These are phyloP conservation scores for Nicotiana rustica DNA, from an alignment of 305 asterid genomes.

Conservation along the genomic window DNA sequence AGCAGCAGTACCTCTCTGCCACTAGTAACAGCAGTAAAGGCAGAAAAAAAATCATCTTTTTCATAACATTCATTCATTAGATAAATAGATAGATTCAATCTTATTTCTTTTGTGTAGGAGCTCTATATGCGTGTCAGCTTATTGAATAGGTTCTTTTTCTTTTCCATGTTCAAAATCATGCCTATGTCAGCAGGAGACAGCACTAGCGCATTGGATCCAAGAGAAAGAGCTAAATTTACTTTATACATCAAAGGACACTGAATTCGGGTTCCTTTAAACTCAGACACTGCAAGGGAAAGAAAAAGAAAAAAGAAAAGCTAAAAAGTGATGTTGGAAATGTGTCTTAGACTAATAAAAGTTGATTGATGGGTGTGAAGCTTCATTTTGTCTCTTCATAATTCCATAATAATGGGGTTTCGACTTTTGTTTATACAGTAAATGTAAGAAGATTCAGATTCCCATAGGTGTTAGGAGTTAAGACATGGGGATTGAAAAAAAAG, in stretches of 20 bases:
- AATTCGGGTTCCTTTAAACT: constrained; percentile 44
- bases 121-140: constrained; percentile 19
- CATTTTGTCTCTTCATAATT: constrained; percentile 58
- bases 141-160: constrained; percentile 24
- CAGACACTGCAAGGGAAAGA: constrained; percentile 40
- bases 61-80: constrained; percentile 32
- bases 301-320: constrained; percentile 41
- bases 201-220: constrained; percentile 36
- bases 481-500: constrained; percentile 25
- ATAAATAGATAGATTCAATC: constrained; percentile 31
- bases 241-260: constrained; percentile 47
- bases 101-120: neutral
- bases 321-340: constrained; percentile 28
- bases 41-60: constrained; percentile 44
- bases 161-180: constrained; percentile 34
- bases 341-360: constrained; percentile 22
- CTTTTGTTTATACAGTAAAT: constrained; percentile 30
- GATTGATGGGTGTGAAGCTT: constrained; percentile 31
- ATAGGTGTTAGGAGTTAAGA: constrained; percentile 13
- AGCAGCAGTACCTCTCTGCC: constrained; percentile 34
- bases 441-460: constrained; percentile 32
- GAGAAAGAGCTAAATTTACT: constrained; percentile 30
- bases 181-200: constrained; percentile 26
- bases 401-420: constrained; percentile 48
- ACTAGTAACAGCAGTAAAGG: constrained; percentile 46